phyloP scores from a whole-genome alignment of 768 basidiomycete genomes.

The Pleurotus sapidus region DNA sequence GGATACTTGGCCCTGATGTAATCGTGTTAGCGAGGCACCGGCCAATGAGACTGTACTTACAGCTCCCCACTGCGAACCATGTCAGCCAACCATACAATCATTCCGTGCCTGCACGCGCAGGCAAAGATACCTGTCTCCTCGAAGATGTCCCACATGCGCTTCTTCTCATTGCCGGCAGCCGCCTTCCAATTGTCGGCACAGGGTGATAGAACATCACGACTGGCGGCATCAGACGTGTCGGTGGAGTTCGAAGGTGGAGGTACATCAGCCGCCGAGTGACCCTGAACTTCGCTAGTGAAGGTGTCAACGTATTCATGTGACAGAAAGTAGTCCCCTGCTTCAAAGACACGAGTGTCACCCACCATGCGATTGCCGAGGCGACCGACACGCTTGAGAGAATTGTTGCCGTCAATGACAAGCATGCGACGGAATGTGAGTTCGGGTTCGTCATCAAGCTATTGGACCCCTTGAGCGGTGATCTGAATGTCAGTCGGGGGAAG shows the following conservation, averaged over 20 bases:
- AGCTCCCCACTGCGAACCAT: constrained; percentile 24
- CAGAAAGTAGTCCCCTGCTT: constrained; percentile 2
- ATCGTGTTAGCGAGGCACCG: not conserved
- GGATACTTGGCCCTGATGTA: constrained; percentile 18
- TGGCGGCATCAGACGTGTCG: constrained; percentile 10
- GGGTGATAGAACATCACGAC: constrained; percentile 6
- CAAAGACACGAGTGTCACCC: constrained; percentile 1
- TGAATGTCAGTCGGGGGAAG: not conserved
- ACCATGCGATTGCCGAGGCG: constrained; percentile 7
- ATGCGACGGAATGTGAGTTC: constrained; percentile 15
- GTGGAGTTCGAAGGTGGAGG: not conserved
- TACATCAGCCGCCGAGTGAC: not conserved
- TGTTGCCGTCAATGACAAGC: constrained; percentile 22
- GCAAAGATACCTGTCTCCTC: constrained; percentile 28
- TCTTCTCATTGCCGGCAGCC: not conserved
- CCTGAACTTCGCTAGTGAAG: constrained; percentile 1
- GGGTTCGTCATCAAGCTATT: constrained; percentile 18
- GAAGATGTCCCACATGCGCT: constrained; percentile 25
- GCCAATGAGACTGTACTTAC: constrained; percentile 14
- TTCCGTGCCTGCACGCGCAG: constrained; percentile 25
- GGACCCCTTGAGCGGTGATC: not conserved
- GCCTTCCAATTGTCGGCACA: constrained; percentile 8
- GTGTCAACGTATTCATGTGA: not conserved
- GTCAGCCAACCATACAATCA: constrained; percentile 18
- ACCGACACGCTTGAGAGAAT: constrained; percentile 17